These are phyloP conservation scores for Populus hybrid DNA, from an alignment of 441 rosid species.

Conservation along the genomic window DNA sequence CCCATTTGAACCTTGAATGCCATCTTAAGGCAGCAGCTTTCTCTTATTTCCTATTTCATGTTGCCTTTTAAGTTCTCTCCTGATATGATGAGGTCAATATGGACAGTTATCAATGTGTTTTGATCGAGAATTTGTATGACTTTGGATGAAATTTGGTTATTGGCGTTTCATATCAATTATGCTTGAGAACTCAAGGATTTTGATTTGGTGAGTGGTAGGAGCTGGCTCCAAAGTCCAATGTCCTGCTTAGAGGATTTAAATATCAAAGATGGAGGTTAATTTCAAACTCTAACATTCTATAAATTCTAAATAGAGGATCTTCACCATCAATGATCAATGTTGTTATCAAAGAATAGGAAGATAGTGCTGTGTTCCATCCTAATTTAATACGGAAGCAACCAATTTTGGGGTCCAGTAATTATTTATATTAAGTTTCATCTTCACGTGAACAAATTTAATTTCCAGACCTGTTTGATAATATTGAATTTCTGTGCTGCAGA, in stretches of 20 bases:
- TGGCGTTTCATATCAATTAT: neutral
- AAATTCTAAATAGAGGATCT: neutral
- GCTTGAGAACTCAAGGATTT: neutral
- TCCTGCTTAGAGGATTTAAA: neutral
- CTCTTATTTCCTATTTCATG: neutral
- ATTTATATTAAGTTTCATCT: neutral
- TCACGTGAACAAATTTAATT: neutral
- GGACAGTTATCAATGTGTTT: neutral
- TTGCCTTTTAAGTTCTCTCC: neutral
- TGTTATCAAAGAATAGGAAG: neutral
- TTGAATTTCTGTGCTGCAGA: conserved; percentile 36
- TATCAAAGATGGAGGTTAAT: neutral
- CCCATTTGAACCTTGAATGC: neutral
- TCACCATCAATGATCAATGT: neutral
- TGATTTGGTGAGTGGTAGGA: neutral
- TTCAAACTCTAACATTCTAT: neutral
- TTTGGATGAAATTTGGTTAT: neutral
- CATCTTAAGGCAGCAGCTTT: neutral
- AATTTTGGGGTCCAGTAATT: neutral
- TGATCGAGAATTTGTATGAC: neutral
- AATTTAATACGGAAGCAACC: neutral
- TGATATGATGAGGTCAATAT: neutral
- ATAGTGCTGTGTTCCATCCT: neutral
- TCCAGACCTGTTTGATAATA: neutral
- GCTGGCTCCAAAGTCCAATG: neutral